Conservation (phyloP, 148 eudicot genomes). For the Rhododendron mucronatum region DNA sequence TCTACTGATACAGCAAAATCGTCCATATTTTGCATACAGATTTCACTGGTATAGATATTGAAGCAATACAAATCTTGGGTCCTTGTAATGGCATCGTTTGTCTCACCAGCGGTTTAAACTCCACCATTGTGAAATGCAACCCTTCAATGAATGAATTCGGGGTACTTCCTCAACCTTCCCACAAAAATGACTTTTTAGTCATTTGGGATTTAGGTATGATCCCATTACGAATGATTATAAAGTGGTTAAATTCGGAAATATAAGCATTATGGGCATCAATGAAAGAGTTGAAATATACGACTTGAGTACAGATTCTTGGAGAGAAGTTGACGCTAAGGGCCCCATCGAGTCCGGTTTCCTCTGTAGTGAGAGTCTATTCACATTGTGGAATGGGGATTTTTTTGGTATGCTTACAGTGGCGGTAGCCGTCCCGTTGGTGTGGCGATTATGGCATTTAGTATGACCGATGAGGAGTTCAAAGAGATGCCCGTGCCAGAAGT, state of each 20-base stretch:
- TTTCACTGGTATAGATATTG: no score
- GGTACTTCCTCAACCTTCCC: neutral
- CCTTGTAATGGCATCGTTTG: no score
- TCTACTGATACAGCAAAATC: no score
- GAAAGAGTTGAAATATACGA: neutral
- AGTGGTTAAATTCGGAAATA: neutral
- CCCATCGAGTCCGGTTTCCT: neutral
- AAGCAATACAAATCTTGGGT: no score
- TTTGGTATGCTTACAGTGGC: neutral
- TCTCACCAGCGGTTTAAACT: no score
- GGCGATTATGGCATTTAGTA: neutral
- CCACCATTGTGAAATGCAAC: no score
- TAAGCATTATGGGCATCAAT: no score
- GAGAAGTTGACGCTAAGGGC: neutral
- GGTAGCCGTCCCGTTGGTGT: no score
- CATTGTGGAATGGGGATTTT: neutral
- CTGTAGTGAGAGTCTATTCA: neutral
- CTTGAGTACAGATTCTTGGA: neutral
- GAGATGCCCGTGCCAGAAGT: neutral
- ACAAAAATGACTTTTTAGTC: neutral
- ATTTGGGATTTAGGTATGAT: neutral
- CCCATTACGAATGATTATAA: neutral
- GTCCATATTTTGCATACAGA: no score
- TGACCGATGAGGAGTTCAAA: neutral
- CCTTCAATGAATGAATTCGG: neutral